These are phyloP conservation scores for Coemansia sp. DNA, from an alignment of 371 early-diverging fungal genomes.

Conservation along the genomic window DNA sequence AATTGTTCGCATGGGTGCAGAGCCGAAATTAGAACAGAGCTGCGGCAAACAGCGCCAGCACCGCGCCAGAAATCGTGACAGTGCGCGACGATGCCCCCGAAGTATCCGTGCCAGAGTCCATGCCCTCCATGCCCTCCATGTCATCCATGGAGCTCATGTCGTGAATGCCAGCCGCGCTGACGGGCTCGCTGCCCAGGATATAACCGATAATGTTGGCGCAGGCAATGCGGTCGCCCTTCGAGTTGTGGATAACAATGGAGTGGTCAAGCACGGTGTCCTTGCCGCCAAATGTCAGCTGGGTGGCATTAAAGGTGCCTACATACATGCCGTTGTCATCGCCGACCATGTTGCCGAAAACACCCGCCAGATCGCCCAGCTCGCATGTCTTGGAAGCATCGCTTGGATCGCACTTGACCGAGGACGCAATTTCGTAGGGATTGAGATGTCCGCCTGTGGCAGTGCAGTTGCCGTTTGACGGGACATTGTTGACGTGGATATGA, in stretches of 20 bases:
- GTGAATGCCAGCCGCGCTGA: not conserved
- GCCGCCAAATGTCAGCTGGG: conserved; percentile 45
- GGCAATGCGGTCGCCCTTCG: conserved; percentile 52
- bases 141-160: not conserved
- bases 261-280: conserved; percentile 51
- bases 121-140: conserved; percentile 1
- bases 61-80: not conserved
- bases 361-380: conserved; percentile 58
- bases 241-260: conserved; percentile 56
- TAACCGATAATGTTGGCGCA: conserved; percentile 53
- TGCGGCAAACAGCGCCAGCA: not conserved
- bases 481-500: conserved; percentile 55
- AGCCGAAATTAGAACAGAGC: conserved; percentile 2
- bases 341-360: conserved; percentile 50
- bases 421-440: conserved; percentile 37
- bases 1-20: not conserved
- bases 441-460: conserved; percentile 54
- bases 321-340: conserved; percentile 20
- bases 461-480: conserved; percentile 54
- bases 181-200: not conserved
- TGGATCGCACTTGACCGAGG: conserved; percentile 45
- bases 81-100: not conserved
- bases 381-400: conserved; percentile 47
- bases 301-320: conserved; percentile 10
- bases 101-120: not conserved